Evolutionary conservation across 495 filamentous ascomycete genomes (phyloP).

Genomic region (Aspergillus cavernicola): DNA sequence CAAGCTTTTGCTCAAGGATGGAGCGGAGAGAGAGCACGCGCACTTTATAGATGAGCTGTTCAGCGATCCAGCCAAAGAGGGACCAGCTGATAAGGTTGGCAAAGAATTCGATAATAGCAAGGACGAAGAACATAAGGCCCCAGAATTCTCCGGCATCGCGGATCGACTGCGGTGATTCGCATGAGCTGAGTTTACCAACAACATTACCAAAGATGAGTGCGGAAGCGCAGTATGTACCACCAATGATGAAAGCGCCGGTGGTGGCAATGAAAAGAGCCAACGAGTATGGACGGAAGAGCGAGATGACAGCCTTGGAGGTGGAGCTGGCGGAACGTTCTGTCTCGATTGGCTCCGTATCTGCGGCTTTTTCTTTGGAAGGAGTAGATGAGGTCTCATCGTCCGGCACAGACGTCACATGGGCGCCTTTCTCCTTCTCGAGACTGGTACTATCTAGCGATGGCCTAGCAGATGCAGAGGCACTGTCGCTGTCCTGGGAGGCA

Average conservation of each 20-base stretch:
- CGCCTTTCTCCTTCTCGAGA: background rate
- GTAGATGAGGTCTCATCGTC: background rate
- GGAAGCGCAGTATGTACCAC: slow-evolving; percentile 43
- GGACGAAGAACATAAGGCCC: slow-evolving; percentile 52
- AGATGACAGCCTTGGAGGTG: background rate
- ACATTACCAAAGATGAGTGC: slow-evolving; percentile 51
- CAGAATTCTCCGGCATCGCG: slow-evolving; percentile 41
- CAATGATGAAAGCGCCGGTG: slow-evolving; percentile 27
- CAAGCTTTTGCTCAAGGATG: slow-evolving; percentile 45
- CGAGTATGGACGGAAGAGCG: slow-evolving; percentile 10
- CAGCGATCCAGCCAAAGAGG: slow-evolving; percentile 48
- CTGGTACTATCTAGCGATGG: background rate
- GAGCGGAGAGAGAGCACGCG: slow-evolving; percentile 48
- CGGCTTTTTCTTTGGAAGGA: background rate
- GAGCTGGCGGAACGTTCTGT: background rate
- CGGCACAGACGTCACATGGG: background rate
- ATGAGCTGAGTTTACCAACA: slow-evolving; percentile 39
- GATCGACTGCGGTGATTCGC: slow-evolving; percentile 30
- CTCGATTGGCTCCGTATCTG: background rate
- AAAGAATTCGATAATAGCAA: slow-evolving; percentile 49
- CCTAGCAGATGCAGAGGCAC: background rate
- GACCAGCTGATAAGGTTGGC: slow-evolving; percentile 46
- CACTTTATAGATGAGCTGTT: slow-evolving; percentile 46
- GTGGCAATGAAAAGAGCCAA: background rate
- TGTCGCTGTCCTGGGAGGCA: background rate